Percentiles rank a stretch among this genome's conserved stretches.
phyloP scores from a whole-genome alignment of 1,139 yeast species.

The Magnusiomyces clavatus region DNA sequence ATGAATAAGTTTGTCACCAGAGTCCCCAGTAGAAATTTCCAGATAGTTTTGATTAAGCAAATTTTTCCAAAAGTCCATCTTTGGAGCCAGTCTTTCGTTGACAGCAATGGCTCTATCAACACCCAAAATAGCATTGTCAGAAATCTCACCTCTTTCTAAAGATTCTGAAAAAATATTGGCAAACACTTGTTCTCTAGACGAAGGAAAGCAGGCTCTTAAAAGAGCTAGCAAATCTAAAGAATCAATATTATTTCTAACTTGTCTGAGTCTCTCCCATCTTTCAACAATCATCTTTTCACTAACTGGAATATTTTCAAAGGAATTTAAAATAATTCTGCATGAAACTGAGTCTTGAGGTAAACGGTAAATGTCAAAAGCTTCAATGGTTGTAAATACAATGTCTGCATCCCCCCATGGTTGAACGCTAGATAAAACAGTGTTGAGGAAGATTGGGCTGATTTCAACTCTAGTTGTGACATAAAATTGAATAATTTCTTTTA shows the following conservation, averaged over 20 bases:
- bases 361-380: constrained; percentile 51
- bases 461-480: constrained; percentile 52
- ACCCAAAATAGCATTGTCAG: constrained; percentile 7
- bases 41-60: constrained; percentile 12
- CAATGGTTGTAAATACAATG: constrained; percentile 57
- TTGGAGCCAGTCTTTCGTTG: constrained; percentile 8
- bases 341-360: constrained; percentile 63
- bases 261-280: constrained; percentile 16
- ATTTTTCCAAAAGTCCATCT: constrained; percentile 7
- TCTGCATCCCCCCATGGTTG: constrained; percentile 61
- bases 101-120: constrained; percentile 6
- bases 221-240: constrained; percentile 86
- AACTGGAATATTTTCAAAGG: constrained; percentile 58
- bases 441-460: constrained; percentile 66
- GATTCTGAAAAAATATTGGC: constrained; percentile 11
- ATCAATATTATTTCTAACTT: constrained; percentile 64
- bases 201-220: constrained; percentile 26
- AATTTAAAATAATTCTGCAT: constrained; percentile 67
- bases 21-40: constrained; percentile 6
- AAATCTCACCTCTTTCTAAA: constrained; percentile 5
- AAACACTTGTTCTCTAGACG: constrained; percentile 12
- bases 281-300: constrained; percentile 46
- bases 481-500: constrained; percentile 50
- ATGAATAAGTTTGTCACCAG: constrained; percentile 2
- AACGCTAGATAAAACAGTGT: constrained; percentile 63